These are phyloP conservation scores for Spirogloea muscicola DNA, from an alignment of 139 green algal genomes.

Conservation along the genomic window DNA sequence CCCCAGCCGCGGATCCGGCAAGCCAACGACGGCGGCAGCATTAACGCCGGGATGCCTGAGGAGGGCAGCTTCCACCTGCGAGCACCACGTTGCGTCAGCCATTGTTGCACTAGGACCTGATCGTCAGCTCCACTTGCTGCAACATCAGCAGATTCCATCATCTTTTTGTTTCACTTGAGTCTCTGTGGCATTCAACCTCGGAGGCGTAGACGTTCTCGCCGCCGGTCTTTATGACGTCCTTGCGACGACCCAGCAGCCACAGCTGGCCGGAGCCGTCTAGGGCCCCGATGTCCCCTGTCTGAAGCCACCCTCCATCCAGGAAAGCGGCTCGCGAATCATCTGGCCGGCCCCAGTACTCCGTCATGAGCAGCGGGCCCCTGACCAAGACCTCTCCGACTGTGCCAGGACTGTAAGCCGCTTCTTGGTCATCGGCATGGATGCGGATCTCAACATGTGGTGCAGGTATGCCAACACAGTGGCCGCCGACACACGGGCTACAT, in stretches of 20 bases:
- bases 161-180: neutral
- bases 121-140: neutral
- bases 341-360: slow-evolving; percentile 65
- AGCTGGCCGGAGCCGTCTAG: slow-evolving; percentile 54
- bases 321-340: slow-evolving; percentile 44
- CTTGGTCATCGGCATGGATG: neutral
- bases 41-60: slow-evolving; percentile 57
- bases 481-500: too few species aligned
- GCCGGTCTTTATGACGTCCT: slow-evolving; percentile 85
- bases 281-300: slow-evolving; percentile 71
- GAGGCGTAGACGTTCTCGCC: slow-evolving; percentile 82
- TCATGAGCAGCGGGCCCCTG: slow-evolving; percentile 70
- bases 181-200: slow-evolving; percentile 50
- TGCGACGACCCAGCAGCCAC: slow-evolving; percentile 75
- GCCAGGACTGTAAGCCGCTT: neutral
- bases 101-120: too few species aligned
- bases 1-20: slow-evolving; percentile 68
- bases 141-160: neutral
- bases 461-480: slow-evolving; percentile 1
- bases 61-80: slow-evolving; percentile 59
- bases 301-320: slow-evolving; percentile 62
- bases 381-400: slow-evolving; percentile 55
- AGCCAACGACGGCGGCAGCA: slow-evolving; percentile 71
- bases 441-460: slow-evolving; percentile 7
- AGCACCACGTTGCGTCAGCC: too few species aligned